Conservation (phyloP, 768 basidiomycete species). For the Phylloporus rhodoxanthus region DNA sequence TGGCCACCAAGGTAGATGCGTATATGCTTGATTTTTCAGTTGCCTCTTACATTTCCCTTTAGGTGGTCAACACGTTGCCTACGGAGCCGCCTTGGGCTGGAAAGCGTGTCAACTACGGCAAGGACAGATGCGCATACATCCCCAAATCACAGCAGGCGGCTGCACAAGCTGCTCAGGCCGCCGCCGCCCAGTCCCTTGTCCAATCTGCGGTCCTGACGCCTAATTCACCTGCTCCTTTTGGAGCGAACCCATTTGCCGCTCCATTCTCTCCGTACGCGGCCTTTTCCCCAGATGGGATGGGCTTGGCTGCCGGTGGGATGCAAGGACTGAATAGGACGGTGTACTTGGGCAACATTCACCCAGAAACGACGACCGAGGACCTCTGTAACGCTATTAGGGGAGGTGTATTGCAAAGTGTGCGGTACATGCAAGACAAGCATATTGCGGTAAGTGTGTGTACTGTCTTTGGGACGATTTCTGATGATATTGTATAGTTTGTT, state of each 20-base stretch:
- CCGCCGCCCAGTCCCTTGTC: slow-evolving; percentile 69
- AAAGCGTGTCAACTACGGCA: slow-evolving; percentile 96
- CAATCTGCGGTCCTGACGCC: slow-evolving; percentile 42
- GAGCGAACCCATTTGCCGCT: slow-evolving; percentile 27
- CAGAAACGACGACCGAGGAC: slow-evolving; percentile 92
- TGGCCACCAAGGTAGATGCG: slow-evolving; percentile 81
- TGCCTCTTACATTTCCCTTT: not conserved
- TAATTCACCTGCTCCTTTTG: slow-evolving; percentile 27
- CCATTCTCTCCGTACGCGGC: slow-evolving; percentile 47
- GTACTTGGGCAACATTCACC: slow-evolving; percentile 94
- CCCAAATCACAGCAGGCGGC: slow-evolving; percentile 93
- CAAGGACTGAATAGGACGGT: slow-evolving; percentile 85
- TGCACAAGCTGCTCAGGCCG: slow-evolving; percentile 79
- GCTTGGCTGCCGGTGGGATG: slow-evolving; percentile 28
- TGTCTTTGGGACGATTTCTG: slow-evolving; percentile 1
- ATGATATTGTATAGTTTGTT: slow-evolving; percentile 58
- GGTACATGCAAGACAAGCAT: slow-evolving; percentile 96
- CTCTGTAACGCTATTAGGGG: slow-evolving; percentile 94
- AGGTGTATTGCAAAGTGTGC: slow-evolving; percentile 91
- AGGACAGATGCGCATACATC: slow-evolving; percentile 96
- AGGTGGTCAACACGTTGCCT: slow-evolving; percentile 93
- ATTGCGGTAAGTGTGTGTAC: slow-evolving; percentile 65
- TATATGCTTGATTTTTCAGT: not conserved
- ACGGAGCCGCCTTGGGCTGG: slow-evolving; percentile 91
- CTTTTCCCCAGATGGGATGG: slow-evolving; percentile 41